Percentiles rank a stretch among this genome's conserved stretches.
These are phyloP conservation scores for Suillus luteus DNA, from an alignment of 768 basidiomycete genomes.

Conservation along the genomic window DNA sequence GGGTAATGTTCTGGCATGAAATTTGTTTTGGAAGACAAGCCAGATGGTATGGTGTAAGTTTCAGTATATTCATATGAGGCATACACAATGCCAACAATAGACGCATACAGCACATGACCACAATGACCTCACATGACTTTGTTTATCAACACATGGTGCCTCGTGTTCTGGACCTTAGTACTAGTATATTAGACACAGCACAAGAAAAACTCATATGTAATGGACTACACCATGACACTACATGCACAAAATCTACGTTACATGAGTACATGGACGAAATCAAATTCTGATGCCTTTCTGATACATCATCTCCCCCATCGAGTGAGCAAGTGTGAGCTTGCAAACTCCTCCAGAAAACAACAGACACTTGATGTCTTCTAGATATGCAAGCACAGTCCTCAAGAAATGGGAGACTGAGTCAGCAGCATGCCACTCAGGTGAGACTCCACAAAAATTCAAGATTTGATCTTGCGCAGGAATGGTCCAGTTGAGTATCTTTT, in stretches of 20 bases:
- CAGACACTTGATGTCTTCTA: background rate
- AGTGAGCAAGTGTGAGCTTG: background rate
- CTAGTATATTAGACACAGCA: background rate
- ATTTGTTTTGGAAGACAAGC: no score
- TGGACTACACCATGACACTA: background rate
- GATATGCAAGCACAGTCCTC: background rate
- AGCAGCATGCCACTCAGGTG: background rate
- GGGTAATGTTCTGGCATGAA: background rate
- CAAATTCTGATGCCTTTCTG: background rate
- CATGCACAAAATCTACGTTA: background rate
- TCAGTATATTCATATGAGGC: background rate
- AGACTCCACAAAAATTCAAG: background rate
- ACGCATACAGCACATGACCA: background rate
- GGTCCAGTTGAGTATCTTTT: background rate
- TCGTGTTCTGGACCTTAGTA: background rate
- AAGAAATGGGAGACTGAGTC: background rate
- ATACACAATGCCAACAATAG: background rate
- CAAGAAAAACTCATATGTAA: background rate
- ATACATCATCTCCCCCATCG: background rate
- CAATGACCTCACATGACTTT: background rate
- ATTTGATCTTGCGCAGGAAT: background rate
- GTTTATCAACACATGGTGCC: background rate
- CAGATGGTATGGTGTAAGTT: background rate
- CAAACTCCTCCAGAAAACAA: background rate
- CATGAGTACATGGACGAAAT: conserved; percentile 1